Evolutionary conservation across 129 eudicot species (phyloP).

Genomic region (Tagetes erecta): DNA sequence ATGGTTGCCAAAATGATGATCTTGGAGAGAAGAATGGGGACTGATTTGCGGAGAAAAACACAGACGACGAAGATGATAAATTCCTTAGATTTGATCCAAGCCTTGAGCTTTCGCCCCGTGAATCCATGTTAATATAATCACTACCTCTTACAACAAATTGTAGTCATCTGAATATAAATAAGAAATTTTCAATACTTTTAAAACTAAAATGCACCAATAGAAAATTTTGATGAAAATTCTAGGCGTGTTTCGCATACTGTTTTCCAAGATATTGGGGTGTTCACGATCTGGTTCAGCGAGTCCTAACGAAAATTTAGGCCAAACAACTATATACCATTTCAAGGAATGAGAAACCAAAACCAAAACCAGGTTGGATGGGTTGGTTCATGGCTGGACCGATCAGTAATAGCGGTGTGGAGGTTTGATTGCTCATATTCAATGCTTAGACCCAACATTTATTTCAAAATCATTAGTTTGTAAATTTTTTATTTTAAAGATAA

Average conservation of each 20-base stretch:
- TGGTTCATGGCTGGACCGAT: background rate
- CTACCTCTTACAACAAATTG: constrained; percentile 26
- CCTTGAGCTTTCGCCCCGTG: constrained; percentile 67
- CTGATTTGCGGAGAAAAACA: constrained; percentile 85
- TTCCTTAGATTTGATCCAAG: constrained; percentile 62
- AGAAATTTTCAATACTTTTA: constrained; percentile 20
- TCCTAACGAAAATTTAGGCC: background rate
- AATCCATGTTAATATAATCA: constrained; percentile 57
- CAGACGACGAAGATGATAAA: constrained; percentile 90
- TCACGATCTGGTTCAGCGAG: background rate
- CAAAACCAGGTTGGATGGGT: background rate
- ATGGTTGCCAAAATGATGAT: constrained; percentile 51
- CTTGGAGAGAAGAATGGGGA: constrained; percentile 89
- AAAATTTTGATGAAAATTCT: background rate
- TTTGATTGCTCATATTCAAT: too few species aligned
- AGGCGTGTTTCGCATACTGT: background rate
- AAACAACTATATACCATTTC: background rate
- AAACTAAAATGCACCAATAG: constrained; percentile 12
- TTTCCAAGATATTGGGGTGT: background rate
- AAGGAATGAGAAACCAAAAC: background rate
- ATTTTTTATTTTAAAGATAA: too few species aligned
- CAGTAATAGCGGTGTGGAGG: background rate
- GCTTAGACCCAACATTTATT: background rate
- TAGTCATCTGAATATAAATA: constrained; percentile 37
- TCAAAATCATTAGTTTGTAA: background rate